Evolutionary conservation across 2,329 filamentous ascomycete species (phyloP), one percentile per base, ranked within the genome.

Genomic region (Pseudocercospora cruenta): DNA sequence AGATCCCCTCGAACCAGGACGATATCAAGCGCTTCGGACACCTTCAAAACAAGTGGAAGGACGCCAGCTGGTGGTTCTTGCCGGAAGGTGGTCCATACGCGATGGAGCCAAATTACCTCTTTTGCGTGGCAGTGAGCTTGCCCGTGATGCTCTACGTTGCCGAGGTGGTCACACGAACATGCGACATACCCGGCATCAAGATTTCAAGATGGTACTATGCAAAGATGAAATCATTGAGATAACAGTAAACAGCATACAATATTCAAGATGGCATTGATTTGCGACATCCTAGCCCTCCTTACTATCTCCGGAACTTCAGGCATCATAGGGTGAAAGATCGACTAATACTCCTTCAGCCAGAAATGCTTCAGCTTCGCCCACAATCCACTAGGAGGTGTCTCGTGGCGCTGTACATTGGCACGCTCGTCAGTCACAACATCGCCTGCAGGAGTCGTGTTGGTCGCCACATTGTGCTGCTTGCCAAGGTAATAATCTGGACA

Each of bases 41-140:
- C 39, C 62, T 71, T 6, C 61, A 67, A 22, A 68, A 70, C 49
- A 66, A 65, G 26, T 72, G 70, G 72, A 62, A 65, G 24, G 64
- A 72, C 51, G 54, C 67, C n/a, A 58, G 65, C 54, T 72, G 70
- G 71, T 74, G 72, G 72, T 68, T 70, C n/a, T 64, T 74, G n/a
- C 69, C 67, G 1, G 64, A 69, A 14, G 70, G 65, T n/a, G 70
- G 70, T 2, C 66, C 67, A 4, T 63, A 61, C 33, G 71, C 70
- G 4, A 53, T 74, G 31, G 72, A 74, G 62, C 69, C 69, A 9
- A 71, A 69, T 33, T 74, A 73, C 65, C 55, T 71, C 57, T 61
- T 73, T 45, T 72, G 70, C 43, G 70, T 71, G 31, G 58, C 62
- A 3, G 45, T 72, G 45, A 70, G 69, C 58, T 60, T 74, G n/a